A percentile compares a stretch with the other conserved stretches of the same genome.
phyloP scores from a whole-genome alignment of 129 eudicot species.

The Flaveria trinervia region DNA sequence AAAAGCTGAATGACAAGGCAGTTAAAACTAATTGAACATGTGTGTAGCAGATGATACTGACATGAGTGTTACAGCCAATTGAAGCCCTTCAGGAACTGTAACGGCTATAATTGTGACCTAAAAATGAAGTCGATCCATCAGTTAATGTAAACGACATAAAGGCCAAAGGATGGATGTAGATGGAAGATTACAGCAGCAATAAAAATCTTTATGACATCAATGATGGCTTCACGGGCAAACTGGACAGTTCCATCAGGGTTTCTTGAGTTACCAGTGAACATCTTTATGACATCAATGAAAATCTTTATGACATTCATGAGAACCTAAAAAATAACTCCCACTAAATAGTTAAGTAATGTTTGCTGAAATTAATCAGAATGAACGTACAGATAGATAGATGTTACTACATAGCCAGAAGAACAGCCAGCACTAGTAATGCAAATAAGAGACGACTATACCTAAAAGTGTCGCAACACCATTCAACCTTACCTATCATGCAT shows the following conservation, averaged over 20 bases:
- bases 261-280: slow-evolving; percentile 74
- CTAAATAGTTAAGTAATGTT: too few relatives aligned
- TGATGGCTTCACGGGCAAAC: slow-evolving; percentile 56
- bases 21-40: neutral
- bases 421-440: slow-evolving; percentile 63
- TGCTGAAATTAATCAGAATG: too few relatives aligned
- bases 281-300: too few relatives aligned
- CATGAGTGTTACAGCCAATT: slow-evolving; percentile 95
- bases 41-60: slow-evolving; percentile 34
- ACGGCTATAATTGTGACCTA: slow-evolving; percentile 96
- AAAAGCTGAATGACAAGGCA: too few relatives aligned
- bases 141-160: neutral
- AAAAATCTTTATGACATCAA: slow-evolving; percentile 64
- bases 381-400: neutral
- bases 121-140: slow-evolving; percentile 20
- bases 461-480: slow-evolving; percentile 94
- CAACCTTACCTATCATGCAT: slow-evolving; percentile 66
- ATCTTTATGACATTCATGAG: too few relatives aligned
- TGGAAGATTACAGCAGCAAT: slow-evolving; percentile 70
- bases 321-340: slow-evolving; percentile 39
- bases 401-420: slow-evolving; percentile 70
- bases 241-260: slow-evolving; percentile 71
- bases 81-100: slow-evolving; percentile 99
- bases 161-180: neutral
- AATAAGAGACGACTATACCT: slow-evolving; percentile 84